Conservation (phyloP, 306 rosid genomes). For the Vigna angularis region DNA sequence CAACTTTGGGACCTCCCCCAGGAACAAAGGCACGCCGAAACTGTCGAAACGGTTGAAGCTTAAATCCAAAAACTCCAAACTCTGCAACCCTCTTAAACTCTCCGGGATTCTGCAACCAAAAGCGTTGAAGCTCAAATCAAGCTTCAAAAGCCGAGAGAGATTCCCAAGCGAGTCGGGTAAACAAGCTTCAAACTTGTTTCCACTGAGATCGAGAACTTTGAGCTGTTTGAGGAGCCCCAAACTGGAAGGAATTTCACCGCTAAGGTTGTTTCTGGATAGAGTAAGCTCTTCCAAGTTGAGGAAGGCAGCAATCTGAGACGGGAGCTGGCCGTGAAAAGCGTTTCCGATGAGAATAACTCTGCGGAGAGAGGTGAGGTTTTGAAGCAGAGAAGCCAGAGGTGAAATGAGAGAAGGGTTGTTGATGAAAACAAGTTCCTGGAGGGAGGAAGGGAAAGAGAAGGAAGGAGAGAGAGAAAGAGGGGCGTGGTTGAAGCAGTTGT, state of each 20-base stretch:
- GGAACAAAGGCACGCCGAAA: constrained; percentile 67
- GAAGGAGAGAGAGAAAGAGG: neutral
- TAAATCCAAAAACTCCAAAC: constrained; percentile 70
- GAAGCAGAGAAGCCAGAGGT: constrained; percentile 47
- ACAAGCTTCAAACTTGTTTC: constrained; percentile 52
- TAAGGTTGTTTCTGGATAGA: constrained; percentile 62
- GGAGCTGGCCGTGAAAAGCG: constrained; percentile 61
- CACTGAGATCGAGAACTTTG: constrained; percentile 70
- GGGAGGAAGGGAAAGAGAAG: constrained; percentile 36
- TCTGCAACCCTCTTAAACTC: constrained; percentile 47
- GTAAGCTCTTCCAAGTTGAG: constrained; percentile 69
- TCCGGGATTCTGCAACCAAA: constrained; percentile 68
- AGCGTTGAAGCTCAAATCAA: constrained; percentile 67
- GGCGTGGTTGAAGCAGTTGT: constrained; percentile 71
- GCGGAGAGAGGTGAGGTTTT: constrained; percentile 55
- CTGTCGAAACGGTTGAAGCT: constrained; percentile 70
- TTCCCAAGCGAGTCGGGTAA: constrained; percentile 53
- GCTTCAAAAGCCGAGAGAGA: constrained; percentile 67
- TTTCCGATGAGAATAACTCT: constrained; percentile 67
- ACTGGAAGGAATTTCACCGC: constrained; percentile 53
- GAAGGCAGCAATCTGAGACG: constrained; percentile 26
- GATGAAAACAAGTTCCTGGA: constrained; percentile 75
- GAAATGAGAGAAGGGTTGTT: constrained; percentile 66
- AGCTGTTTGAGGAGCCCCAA: constrained; percentile 51
- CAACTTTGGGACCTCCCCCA: constrained; percentile 56